Conservation (phyloP, 164 flowering plant genomes). For the Platanus orientalis region DNA sequence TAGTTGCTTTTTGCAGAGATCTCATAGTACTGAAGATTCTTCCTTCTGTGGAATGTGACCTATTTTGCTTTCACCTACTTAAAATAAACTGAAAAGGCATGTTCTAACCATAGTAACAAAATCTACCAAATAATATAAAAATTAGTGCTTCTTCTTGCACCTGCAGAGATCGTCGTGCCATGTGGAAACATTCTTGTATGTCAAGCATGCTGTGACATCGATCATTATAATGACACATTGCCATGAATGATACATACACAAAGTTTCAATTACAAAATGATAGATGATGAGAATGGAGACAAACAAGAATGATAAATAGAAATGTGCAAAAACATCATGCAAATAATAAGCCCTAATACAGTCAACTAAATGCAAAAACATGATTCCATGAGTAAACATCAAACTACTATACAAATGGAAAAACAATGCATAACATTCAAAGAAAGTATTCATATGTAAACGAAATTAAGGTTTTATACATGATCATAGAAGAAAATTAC, state of each 20-base stretch:
- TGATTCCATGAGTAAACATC: too few relatives aligned
- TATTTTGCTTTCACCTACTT: constrained; percentile 87
- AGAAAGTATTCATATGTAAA: too few relatives aligned
- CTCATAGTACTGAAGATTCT: constrained; percentile 75
- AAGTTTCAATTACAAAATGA: too few relatives aligned
- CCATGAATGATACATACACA: constrained; percentile 29
- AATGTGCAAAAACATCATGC: too few relatives aligned
- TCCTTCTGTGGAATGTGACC: constrained; percentile 80
- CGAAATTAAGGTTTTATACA: too few relatives aligned
- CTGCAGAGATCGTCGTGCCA: constrained; percentile 40
- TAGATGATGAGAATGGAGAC: too few relatives aligned
- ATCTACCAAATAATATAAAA: not conserved
- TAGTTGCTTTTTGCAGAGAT: constrained; percentile 84
- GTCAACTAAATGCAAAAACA: too few relatives aligned
- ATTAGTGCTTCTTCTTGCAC: constrained; percentile 5
- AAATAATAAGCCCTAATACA: too few relatives aligned
- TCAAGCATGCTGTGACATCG: constrained; percentile 35
- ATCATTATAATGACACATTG: constrained; percentile 37
- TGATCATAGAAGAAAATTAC: too few relatives aligned
- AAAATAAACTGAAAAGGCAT: constrained; percentile 74
- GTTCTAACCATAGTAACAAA: constrained; percentile 59
- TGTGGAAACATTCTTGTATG: constrained; percentile 36
- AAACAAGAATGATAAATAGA: too few relatives aligned
- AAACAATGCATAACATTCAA: too few relatives aligned
- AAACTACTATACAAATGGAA: too few relatives aligned